Evolutionary conservation across 2,329 filamentous ascomycete genomes (phyloP), one percentile per base, ranked within the genome.

Genomic region (Dothistroma pini): DNA sequence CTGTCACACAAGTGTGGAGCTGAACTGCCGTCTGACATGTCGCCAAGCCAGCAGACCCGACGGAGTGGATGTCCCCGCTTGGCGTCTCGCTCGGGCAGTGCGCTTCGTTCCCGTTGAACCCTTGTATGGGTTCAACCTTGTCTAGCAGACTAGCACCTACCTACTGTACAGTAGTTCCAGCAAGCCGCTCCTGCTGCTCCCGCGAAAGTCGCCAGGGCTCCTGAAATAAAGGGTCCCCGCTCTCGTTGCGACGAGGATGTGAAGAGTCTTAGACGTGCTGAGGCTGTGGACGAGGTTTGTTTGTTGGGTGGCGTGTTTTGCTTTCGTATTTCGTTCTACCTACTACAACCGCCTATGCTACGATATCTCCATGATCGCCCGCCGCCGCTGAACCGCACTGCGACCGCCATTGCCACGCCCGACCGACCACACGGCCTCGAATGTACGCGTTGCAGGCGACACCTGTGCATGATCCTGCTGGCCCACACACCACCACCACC

Each of bases 361-460:
- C 32, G 16, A 2, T 4, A 38, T n/a, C 55, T 51, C 38, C 31
- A 61, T 61, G 41, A 57, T 54, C 32, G 44, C 54, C 31, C 51
- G 47, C 10, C 10, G 14, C 34, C 14, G 34, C 34, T 38, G 34
- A 38, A 16, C 34, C 34, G 34, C 10, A 10, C 10, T 16, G 10
- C 14, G 38, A 53, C 25, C 25, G 14, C 51, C 25, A 31, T 57
- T 50, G 31, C 55, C 51, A 49, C 47, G 56, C n/a, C 49, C 50
- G 44, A 6, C 19, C 22, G 14, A 16, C 55, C 41, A 52, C 35
- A 48, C 60, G 54, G 29, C 54, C 53, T 19, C 64, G 61, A 51
- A 68, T 68, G 66, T 65, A 62, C 60, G 48, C 62, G 35, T 54
- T 68, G 52, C 61, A 66, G 54, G 57, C 64, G 21, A 31, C 54